These are phyloP conservation scores for Irpex lacteus DNA, from an alignment of 1,284 basidiomycete genomes.

Conservation along the genomic window DNA sequence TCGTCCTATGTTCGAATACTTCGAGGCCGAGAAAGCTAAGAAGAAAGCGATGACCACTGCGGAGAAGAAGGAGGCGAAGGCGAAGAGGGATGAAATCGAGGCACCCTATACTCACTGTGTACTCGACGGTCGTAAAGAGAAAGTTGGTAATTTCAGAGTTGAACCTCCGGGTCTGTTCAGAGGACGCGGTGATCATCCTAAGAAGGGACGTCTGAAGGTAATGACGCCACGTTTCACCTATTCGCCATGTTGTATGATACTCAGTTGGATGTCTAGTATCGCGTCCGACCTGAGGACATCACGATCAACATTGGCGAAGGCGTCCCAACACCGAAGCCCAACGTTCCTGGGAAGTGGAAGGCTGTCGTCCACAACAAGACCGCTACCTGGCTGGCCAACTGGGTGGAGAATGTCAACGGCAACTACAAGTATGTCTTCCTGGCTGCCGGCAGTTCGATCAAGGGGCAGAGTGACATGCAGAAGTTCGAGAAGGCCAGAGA, in stretches of 20 bases:
- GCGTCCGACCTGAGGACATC: slow-evolving; percentile 91
- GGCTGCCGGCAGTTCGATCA: slow-evolving; percentile 89
- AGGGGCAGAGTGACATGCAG: slow-evolving; percentile 93
- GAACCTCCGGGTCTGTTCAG: slow-evolving; percentile 98
- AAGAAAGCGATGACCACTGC: slow-evolving; percentile 86
- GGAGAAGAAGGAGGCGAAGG: slow-evolving; percentile 90
- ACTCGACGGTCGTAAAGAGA: slow-evolving; percentile 95
- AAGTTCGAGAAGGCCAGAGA: slow-evolving; percentile 98
- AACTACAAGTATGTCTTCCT: slow-evolving; percentile 96
- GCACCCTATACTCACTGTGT: slow-evolving; percentile 82
- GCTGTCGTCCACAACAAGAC: slow-evolving; percentile 86
- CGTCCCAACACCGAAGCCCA: slow-evolving; percentile 75
- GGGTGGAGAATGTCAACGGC: slow-evolving; percentile 94
- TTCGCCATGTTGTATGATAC: not conserved
- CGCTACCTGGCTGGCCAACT: slow-evolving; percentile 96
- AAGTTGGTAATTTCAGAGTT: slow-evolving; percentile 96
- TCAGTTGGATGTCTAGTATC: slow-evolving; percentile 47
- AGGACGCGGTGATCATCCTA: slow-evolving; percentile 97
- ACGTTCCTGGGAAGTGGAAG: slow-evolving; percentile 88
- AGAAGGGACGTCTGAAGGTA: slow-evolving; percentile 95
- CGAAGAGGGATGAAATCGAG: slow-evolving; percentile 81
- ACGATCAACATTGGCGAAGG: slow-evolving; percentile 88
- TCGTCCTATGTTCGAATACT: slow-evolving; percentile 91
- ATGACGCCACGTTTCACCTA: slow-evolving; percentile 15
- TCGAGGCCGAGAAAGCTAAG: slow-evolving; percentile 89